Conservation (phyloP, 2,329 filamentous ascomycete genomes). For the Colletotrichum sp. region DNA sequence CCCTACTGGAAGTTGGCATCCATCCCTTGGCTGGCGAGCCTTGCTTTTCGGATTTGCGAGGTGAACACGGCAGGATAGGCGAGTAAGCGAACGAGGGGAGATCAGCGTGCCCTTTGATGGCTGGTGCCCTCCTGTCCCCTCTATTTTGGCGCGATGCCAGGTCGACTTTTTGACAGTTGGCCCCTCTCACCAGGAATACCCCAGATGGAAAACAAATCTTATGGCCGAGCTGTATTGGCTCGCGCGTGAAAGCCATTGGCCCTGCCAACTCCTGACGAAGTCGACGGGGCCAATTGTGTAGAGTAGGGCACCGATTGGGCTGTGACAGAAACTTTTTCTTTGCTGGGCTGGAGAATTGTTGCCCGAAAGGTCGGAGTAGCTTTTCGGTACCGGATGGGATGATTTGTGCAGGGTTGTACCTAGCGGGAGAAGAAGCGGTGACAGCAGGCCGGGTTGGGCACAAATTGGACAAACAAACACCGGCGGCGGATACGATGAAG, state of each 20-base stretch:
- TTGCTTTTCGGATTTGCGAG: not conserved
- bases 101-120: constrained; percentile 19
- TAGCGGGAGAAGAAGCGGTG: constrained; percentile 36
- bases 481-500: constrained; percentile 13
- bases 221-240: constrained; percentile 2
- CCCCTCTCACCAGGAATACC: constrained; percentile 22
- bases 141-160: constrained; percentile 16
- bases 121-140: constrained; percentile 9
- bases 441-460: constrained; percentile 24
- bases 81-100: not conserved
- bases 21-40: not conserved
- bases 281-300: constrained; percentile 14
- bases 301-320: constrained; percentile 34
- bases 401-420: constrained; percentile 36
- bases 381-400: constrained; percentile 28
- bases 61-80: constrained; percentile 5
- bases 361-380: constrained; percentile 35
- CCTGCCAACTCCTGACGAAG: constrained; percentile 10
- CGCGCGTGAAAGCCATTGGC: constrained; percentile 15
- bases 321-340: constrained; percentile 24
- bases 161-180: constrained; percentile 17
- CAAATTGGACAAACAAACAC: constrained; percentile 21
- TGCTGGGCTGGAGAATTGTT: constrained; percentile 30
- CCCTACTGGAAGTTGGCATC: constrained; percentile 5
- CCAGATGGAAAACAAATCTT: constrained; percentile 18